These are phyloP conservation scores for Populus hybrid DNA, from an alignment of 441 rosid species.

Conservation along the genomic window DNA sequence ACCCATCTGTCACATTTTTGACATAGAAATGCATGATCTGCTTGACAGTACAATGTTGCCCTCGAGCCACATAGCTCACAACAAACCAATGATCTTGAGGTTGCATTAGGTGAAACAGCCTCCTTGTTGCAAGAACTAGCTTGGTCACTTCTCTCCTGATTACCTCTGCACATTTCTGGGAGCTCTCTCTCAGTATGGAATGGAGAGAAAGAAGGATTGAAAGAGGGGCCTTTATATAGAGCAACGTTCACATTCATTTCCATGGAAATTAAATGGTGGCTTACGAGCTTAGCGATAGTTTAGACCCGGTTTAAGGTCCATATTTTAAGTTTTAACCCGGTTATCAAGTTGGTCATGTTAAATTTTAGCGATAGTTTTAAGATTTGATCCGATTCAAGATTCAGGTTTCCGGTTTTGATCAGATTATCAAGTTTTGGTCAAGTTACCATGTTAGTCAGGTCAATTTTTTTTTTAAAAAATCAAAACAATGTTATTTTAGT, in stretches of 20 bases:
- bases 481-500: no score
- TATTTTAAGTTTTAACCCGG: no score
- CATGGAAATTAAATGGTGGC: slow-evolving; percentile 4
- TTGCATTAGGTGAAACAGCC: slow-evolving; percentile 1
- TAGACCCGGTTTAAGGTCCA: no score
- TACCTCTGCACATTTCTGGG: slow-evolving; percentile 52
- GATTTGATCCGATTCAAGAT: no score
- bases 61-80: slow-evolving; percentile 63
- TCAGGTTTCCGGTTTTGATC: no score
- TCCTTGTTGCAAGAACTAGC: slow-evolving; percentile 11
- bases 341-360: no score
- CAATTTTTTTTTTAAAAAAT: no score
- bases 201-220: slow-evolving; percentile 1
- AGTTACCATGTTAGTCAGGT: no score
- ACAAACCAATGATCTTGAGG: slow-evolving; percentile 12
- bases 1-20: slow-evolving; percentile 25
- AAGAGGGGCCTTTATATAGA: slow-evolving; percentile 13
- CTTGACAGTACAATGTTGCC: slow-evolving; percentile 71
- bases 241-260: not conserved
- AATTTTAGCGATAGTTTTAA: no score
- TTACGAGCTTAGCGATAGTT: not conserved
- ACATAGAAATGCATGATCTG: slow-evolving; percentile 76
- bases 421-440: no score
- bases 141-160: slow-evolving; percentile 18
- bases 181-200: not conserved